Conservation (phyloP, 331 rosid species). For the Cucumis variabilis region DNA sequence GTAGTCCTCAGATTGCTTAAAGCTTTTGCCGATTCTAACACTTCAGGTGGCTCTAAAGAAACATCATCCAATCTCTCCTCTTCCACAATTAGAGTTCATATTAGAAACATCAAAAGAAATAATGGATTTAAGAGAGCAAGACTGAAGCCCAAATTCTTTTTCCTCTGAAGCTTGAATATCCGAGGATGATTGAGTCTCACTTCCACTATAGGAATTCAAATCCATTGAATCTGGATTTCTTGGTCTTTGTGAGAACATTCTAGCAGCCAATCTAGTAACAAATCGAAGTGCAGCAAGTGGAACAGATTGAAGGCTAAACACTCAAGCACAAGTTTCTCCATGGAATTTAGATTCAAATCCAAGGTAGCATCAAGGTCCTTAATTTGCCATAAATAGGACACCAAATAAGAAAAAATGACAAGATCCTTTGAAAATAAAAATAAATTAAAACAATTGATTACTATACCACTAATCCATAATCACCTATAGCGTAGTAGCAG, state of each 20-base stretch:
- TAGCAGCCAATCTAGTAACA: constrained; percentile 84
- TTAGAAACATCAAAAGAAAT: constrained; percentile 39
- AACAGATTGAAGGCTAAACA: no score
- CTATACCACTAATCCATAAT: no score
- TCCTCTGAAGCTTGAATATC: constrained; percentile 44
- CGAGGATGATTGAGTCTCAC: constrained; percentile 50
- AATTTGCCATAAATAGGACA: no score
- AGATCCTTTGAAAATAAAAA: no score
- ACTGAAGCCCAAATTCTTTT: constrained; percentile 24
- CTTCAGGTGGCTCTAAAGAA: constrained; percentile 46
- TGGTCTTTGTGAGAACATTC: constrained; percentile 88
- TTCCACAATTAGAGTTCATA: constrained; percentile 41
- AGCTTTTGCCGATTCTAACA: constrained; percentile 52
- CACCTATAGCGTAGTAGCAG: no score
- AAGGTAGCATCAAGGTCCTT: no score
- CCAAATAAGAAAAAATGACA: no score
- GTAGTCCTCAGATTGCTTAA: constrained; percentile 52
- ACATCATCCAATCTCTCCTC: constrained; percentile 43
- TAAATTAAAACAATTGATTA: no score
- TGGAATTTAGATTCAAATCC: no score
- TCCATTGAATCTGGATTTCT: constrained; percentile 54
- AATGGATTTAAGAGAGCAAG: neutral
- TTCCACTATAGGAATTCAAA: constrained; percentile 53
- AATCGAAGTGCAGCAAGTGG: constrained; percentile 89
- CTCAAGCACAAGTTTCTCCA: no score